Evolutionary conservation across 2,329 filamentous ascomycete genomes (phyloP).

Genomic region (Onygena corvina): DNA sequence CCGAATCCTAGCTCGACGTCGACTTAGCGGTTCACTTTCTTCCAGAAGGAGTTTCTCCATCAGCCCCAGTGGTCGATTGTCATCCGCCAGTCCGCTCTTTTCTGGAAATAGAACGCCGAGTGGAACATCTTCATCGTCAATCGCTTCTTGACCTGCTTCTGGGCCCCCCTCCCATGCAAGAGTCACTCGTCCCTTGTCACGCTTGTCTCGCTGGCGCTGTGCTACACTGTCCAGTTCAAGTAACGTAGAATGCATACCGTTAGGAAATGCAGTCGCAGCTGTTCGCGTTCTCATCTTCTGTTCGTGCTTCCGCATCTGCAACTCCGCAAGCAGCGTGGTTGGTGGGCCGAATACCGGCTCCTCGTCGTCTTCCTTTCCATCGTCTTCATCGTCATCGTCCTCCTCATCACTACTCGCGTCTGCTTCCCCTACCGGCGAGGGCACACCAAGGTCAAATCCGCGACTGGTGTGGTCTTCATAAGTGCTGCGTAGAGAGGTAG

Average conservation of each 20-base stretch:
- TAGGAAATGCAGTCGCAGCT: slow-evolving; percentile 49
- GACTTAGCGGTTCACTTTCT: slow-evolving; percentile 80
- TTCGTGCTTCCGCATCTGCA: slow-evolving; percentile 82
- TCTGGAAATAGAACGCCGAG: slow-evolving; percentile 64
- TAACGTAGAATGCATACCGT: slow-evolving; percentile 81
- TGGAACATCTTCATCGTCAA: slow-evolving; percentile 73
- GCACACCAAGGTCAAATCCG: slow-evolving; percentile 1
- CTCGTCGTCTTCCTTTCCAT: slow-evolving; percentile 39
- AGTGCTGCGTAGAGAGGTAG: slow-evolving; percentile 13
- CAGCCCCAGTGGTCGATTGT: slow-evolving; percentile 34
- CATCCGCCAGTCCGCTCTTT: slow-evolving; percentile 23
- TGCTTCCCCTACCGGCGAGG: background rate
- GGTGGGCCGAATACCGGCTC: slow-evolving; percentile 56
- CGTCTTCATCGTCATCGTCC: slow-evolving; percentile 28
- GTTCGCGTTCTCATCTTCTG: slow-evolving; percentile 68
- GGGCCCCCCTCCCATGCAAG: slow-evolving; percentile 71
- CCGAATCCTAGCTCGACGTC: slow-evolving; percentile 60
- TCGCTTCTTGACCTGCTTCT: slow-evolving; percentile 26
- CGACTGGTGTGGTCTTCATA: slow-evolving; percentile 15
- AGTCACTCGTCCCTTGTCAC: slow-evolving; percentile 64
- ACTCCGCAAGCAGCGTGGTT: slow-evolving; percentile 81
- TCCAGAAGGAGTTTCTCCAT: slow-evolving; percentile 66
- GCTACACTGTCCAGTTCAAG: slow-evolving; percentile 83
- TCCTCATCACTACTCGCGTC: slow-evolving; percentile 16
- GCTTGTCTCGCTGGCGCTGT: slow-evolving; percentile 64